Evolutionary conservation across 2,329 filamentous ascomycete species (phyloP).

Genomic region (Anthostomella pinea): DNA sequence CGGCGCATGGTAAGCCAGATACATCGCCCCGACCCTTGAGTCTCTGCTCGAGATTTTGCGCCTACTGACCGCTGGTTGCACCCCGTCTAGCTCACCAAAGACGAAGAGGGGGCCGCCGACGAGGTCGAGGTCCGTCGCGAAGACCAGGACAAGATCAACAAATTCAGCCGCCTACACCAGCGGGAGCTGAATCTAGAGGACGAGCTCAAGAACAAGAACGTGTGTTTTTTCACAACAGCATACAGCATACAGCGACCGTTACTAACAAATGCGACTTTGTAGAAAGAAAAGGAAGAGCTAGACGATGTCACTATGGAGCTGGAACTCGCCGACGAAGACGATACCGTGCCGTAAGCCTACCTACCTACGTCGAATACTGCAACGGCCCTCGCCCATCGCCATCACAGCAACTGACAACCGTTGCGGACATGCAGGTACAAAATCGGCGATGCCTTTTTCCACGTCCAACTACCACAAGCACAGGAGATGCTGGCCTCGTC

Average conservation of each 20-base stretch:
- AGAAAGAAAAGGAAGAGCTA: conserved; percentile 99
- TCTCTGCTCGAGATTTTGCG: no score
- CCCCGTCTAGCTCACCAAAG: conserved; percentile 73
- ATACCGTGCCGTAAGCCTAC: conserved; percentile 74
- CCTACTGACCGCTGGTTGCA: conserved; percentile 8
- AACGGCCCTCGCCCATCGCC: no score
- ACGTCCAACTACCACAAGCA: conserved; percentile 77
- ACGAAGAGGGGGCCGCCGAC: conserved; percentile 79
- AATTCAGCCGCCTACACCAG: conserved; percentile 91
- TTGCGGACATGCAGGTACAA: conserved; percentile 67
- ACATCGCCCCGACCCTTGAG: background rate
- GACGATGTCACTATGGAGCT: conserved; percentile 90
- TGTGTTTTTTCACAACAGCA: conserved; percentile 37
- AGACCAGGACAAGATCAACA: conserved; percentile 98
- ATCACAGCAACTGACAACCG: conserved; percentile 6
- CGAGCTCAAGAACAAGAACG: conserved; percentile 75
- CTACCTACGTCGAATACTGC: conserved; percentile 1
- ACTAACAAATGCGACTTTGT: no score
- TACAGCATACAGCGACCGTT: no score
- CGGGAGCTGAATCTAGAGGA: conserved; percentile 77
- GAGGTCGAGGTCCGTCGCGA: conserved; percentile 94
- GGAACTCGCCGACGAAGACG: conserved; percentile 93
- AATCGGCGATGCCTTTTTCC: conserved; percentile 93
- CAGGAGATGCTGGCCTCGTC: conserved; percentile 78
- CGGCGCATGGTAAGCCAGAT: conserved; percentile 30